Conservation (phyloP, 805 yeast species). For the Metschnikowia baotianmanensis region DNA sequence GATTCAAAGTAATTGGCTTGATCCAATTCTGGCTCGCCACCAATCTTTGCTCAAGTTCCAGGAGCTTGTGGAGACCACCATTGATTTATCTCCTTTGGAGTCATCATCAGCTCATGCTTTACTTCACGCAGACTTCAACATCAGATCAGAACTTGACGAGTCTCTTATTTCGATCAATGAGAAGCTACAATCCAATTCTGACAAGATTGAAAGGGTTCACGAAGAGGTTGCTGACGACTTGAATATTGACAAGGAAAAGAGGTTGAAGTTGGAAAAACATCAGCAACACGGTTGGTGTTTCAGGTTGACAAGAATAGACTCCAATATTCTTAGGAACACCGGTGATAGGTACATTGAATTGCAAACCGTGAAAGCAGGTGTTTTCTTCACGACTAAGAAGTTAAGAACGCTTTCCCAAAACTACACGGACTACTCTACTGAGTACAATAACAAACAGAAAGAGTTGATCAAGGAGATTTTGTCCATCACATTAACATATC, state of each 20-base stretch:
- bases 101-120: constrained; percentile 36
- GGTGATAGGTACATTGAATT: constrained; percentile 65
- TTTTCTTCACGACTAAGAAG: constrained; percentile 75
- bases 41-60: constrained; percentile 62
- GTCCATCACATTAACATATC: constrained; percentile 74
- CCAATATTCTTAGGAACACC: constrained; percentile 67
- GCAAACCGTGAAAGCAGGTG: constrained; percentile 94
- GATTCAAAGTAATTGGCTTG: constrained; percentile 52
- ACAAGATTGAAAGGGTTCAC: constrained; percentile 60
- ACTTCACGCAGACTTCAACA: constrained; percentile 67
- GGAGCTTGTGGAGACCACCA: constrained; percentile 88
- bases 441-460: constrained; percentile 73
- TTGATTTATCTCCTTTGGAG: constrained; percentile 81
- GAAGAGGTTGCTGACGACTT: constrained; percentile 67
- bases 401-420: constrained; percentile 60
- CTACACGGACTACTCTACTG: constrained; percentile 55
- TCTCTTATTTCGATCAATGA: constrained; percentile 59
- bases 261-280: constrained; percentile 85
- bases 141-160: constrained; percentile 88
- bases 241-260: constrained; percentile 79
- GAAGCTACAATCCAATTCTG: constrained; percentile 53
- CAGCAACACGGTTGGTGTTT: constrained; percentile 92
- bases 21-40: constrained; percentile 50
- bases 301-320: constrained; percentile 87
- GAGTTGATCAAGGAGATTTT: constrained; percentile 82